A percentile compares a stretch with the other conserved stretches of the same genome.
phyloP scores from a whole-genome alignment of 106 monocot genomes.

The Alisma plantagoaquatica region DNA sequence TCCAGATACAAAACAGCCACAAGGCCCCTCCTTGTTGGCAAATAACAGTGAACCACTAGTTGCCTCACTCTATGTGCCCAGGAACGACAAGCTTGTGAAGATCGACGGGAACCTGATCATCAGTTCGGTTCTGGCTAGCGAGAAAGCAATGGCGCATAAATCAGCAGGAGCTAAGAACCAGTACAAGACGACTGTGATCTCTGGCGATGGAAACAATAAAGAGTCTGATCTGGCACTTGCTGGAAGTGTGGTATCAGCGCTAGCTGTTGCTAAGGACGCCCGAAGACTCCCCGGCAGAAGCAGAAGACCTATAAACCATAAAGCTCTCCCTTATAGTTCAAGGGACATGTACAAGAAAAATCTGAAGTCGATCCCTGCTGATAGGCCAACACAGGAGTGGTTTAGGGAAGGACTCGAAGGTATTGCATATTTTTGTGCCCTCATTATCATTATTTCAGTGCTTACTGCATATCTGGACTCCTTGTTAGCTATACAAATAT shows the following conservation, averaged over 20 bases:
- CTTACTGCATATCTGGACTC: no score
- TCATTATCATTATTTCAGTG: no score
- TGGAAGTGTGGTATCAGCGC: constrained; percentile 23
- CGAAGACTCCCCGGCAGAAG: no score
- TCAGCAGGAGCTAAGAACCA: constrained; percentile 2
- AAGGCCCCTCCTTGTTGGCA: constrained; percentile 3
- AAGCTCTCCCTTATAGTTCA: constrained; percentile 26
- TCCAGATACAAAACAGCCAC: not conserved
- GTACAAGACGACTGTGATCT: not conserved
- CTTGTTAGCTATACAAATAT: no score
- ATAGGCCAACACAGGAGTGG: constrained; percentile 68
- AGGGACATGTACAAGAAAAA: constrained; percentile 17
- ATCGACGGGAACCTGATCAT: no score
- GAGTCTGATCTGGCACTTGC: constrained; percentile 54
- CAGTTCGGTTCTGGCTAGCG: constrained; percentile 70
- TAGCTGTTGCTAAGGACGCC: constrained; percentile 21
- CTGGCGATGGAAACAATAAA: constrained; percentile 15
- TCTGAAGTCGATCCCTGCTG: constrained; percentile 26
- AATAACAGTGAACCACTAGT: constrained; percentile 56
- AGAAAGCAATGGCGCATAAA: constrained; percentile 40
- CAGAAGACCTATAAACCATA: constrained; percentile 21
- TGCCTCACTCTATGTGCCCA: constrained; percentile 72
- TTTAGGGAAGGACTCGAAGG: constrained; percentile 84
- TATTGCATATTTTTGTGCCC: no score
- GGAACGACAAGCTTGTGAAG: constrained; percentile 83